A percentile compares a stretch with the other conserved stretches of the same genome.
phyloP scores from a whole-genome alignment of 2,329 filamentous ascomycete species.

The Hypoxylon sp. region DNA sequence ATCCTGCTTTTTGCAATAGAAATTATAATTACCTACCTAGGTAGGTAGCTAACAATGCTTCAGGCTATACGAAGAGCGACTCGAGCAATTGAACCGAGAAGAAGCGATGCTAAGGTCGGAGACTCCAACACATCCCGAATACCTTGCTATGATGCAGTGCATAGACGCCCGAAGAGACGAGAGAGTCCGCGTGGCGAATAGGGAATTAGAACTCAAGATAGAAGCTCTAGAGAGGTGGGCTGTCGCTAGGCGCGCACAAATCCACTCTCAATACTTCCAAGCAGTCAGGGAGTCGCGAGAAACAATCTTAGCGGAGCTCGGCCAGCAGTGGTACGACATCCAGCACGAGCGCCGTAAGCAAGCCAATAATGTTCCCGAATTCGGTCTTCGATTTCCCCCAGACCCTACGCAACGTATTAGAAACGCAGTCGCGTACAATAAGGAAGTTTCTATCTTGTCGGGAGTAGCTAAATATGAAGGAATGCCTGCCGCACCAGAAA shows the following conservation, averaged over 20 bases:
- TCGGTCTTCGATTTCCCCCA: constrained; percentile 83
- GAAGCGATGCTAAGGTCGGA: constrained; percentile 71
- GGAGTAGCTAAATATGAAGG: constrained; percentile 95
- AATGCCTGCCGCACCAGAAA: constrained; percentile 92
- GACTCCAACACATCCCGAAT: constrained; percentile 87
- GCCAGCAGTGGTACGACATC: constrained; percentile 92
- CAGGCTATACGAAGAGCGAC: constrained; percentile 89
- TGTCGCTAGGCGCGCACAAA: constrained; percentile 84
- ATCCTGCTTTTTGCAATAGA: background rate
- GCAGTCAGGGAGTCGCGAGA: constrained; percentile 86
- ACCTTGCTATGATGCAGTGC: constrained; percentile 88
- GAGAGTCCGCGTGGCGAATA: constrained; percentile 81
- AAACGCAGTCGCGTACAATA: constrained; percentile 92
- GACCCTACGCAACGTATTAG: constrained; percentile 81
- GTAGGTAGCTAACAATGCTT: constrained; percentile 34
- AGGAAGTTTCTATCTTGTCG: constrained; percentile 90
- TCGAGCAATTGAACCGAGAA: constrained; percentile 82
- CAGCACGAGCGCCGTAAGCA: constrained; percentile 87
- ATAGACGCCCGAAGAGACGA: constrained; percentile 85
- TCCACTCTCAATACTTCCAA: constrained; percentile 93
- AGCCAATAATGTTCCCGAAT: constrained; percentile 84
- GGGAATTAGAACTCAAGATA: constrained; percentile 79
- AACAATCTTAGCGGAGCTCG: constrained; percentile 80
- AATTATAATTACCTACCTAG: constrained; percentile 49
- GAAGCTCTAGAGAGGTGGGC: constrained; percentile 80